These are phyloP conservation scores for Exsudoporus frostii DNA, from an alignment of 768 basidiomycete species.

Conservation along the genomic window DNA sequence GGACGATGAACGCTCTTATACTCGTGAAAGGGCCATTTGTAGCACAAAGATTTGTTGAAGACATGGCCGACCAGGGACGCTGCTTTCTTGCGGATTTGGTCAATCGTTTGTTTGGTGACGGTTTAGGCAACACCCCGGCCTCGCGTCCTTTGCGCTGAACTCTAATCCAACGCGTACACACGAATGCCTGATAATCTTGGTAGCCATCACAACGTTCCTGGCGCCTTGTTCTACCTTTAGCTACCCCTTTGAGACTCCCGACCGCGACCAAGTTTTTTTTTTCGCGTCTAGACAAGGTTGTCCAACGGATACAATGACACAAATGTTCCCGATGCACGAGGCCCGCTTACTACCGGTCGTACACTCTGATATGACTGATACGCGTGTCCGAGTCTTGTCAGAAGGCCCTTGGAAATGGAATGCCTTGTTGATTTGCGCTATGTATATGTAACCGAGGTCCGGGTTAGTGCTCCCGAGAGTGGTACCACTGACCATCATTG, in stretches of 20 bases:
- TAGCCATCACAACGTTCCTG: constrained; percentile 31
- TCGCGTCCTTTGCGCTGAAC: constrained; percentile 18
- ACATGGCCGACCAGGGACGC: constrained; percentile 13
- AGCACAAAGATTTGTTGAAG: constrained; percentile 35
- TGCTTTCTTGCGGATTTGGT: constrained; percentile 32
- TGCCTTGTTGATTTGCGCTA: constrained; percentile 20
- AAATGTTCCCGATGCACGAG: constrained; percentile 17
- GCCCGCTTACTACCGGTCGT: constrained; percentile 5
- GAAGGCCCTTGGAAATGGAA: constrained; percentile 19
- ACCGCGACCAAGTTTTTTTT: constrained; percentile 4
- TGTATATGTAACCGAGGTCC: constrained; percentile 5
- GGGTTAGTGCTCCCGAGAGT: neutral
- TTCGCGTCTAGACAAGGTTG: constrained; percentile 13
- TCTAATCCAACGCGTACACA: constrained; percentile 15
- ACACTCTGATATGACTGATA: constrained; percentile 13
- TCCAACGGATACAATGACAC: constrained; percentile 17
- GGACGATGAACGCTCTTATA: constrained; percentile 28
- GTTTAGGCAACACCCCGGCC: constrained; percentile 25
- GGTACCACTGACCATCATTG: neutral
- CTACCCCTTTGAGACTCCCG: constrained; percentile 3
- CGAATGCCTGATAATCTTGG: constrained; percentile 13
- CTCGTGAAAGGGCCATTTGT: constrained; percentile 19
- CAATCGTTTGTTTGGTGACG: constrained; percentile 34
- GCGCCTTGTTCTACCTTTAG: constrained; percentile 31
- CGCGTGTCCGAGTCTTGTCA: constrained; percentile 24